Conservation (phyloP, 2,329 filamentous ascomycete genomes). For the Fusarium luffae region DNA sequence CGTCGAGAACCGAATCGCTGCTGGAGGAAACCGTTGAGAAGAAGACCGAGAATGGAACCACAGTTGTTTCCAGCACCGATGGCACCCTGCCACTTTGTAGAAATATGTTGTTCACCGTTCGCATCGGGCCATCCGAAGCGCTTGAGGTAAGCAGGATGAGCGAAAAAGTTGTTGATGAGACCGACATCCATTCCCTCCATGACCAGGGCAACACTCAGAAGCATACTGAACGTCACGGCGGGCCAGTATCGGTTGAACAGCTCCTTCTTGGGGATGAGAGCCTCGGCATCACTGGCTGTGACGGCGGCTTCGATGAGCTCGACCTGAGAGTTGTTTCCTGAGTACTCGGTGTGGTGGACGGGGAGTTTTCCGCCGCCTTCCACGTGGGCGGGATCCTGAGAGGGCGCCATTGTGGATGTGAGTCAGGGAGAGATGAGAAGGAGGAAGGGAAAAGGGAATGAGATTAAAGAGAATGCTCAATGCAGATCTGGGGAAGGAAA, state of each 20-base stretch:
- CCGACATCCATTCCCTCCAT: slow-evolving; percentile 56
- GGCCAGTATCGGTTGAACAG: slow-evolving; percentile 48
- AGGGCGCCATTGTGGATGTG: slow-evolving; percentile 24
- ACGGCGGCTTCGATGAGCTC: slow-evolving; percentile 51
- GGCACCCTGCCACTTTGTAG: slow-evolving; percentile 60
- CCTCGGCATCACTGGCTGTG: slow-evolving; percentile 46
- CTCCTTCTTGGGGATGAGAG: slow-evolving; percentile 46
- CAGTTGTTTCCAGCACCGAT: slow-evolving; percentile 59
- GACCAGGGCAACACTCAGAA: slow-evolving; percentile 50
- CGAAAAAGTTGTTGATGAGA: slow-evolving; percentile 57
- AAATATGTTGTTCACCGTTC: slow-evolving; percentile 54
- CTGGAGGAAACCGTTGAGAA: slow-evolving; percentile 60
- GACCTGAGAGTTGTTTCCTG: slow-evolving; percentile 38
- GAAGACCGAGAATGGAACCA: slow-evolving; percentile 62
- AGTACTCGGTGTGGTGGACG: slow-evolving; percentile 43
- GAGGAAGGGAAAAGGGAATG: not conserved
- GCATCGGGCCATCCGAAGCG: slow-evolving; percentile 50
- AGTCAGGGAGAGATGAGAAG: not conserved
- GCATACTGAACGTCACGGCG: slow-evolving; percentile 44
- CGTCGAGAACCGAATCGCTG: slow-evolving; percentile 59
- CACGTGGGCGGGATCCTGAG: slow-evolving; percentile 20
- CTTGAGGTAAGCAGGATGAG: slow-evolving; percentile 58
- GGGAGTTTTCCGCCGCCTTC: slow-evolving; percentile 28
- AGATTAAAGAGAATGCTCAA: slow-evolving; percentile 18
- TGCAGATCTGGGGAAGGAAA: slow-evolving; percentile 26